Conservation (phyloP, 495 filamentous ascomycete species). For the Talaromyces liani region DNA sequence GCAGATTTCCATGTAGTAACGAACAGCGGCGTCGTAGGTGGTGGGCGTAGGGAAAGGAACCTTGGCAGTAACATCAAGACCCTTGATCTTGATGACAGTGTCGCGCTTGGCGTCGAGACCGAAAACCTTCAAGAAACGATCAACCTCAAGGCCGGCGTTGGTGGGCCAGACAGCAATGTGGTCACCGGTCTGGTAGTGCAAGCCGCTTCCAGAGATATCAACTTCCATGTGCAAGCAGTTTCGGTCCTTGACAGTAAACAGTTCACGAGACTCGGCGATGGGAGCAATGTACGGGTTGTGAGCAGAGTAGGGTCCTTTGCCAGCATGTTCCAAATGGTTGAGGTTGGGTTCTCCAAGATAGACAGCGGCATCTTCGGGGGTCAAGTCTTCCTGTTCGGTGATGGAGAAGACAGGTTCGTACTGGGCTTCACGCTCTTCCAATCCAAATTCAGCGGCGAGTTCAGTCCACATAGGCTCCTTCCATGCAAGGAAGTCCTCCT, state of each 20-base stretch:
- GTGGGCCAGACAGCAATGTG: constrained; percentile 98
- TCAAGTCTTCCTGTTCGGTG: constrained; percentile 65
- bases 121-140: constrained; percentile 77
- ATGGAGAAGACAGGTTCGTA: constrained; percentile 92
- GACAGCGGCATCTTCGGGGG: constrained; percentile 72
- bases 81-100: constrained; percentile 82
- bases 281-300: constrained; percentile 97
- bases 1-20: constrained; percentile 97
- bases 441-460: constrained; percentile 67
- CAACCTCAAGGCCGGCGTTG: constrained; percentile 87
- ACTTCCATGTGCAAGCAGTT: constrained; percentile 98
- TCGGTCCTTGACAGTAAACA: constrained; percentile 85
- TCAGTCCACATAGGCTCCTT: constrained; percentile 98
- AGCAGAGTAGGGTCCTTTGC: constrained; percentile 88
- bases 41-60: constrained; percentile 97
- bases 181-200: constrained; percentile 92
- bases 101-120: constrained; percentile 70
- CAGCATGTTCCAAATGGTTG: constrained; percentile 77
- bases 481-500: constrained; percentile 98
- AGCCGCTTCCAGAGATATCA: constrained; percentile 70
- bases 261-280: constrained; percentile 79
- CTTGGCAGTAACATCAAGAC: constrained; percentile 90
- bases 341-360: constrained; percentile 97
- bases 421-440: constrained; percentile 92
- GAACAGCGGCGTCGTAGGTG: constrained; percentile 87